Evolutionary conservation across 208 protist genomes (phyloP).

Genomic region (Porcisia deanei): DNA sequence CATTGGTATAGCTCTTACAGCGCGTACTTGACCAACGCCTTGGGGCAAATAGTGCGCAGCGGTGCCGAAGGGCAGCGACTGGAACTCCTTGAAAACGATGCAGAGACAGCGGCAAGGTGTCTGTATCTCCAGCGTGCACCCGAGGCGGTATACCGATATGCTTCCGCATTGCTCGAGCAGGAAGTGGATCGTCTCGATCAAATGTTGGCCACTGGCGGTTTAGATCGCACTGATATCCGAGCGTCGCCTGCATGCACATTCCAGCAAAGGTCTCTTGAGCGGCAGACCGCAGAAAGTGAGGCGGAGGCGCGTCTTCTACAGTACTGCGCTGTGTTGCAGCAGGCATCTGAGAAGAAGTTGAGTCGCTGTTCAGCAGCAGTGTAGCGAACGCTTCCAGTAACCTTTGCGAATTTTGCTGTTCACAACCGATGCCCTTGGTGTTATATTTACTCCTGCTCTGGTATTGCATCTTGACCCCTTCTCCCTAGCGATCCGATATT

Average conservation of each 20-base stretch:
- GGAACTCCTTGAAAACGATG: constrained; percentile 33
- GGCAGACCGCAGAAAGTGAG: constrained; percentile 22
- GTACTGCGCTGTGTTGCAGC: constrained; percentile 52
- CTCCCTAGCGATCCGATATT: background rate
- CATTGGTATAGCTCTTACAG: constrained; percentile 28
- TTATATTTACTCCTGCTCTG: background rate
- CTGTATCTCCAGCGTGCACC: constrained; percentile 27
- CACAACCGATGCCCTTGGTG: background rate
- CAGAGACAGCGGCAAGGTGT: constrained; percentile 25
- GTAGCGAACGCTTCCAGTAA: background rate
- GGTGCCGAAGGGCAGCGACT: background rate
- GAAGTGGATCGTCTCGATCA: constrained; percentile 44
- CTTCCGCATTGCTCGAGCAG: constrained; percentile 33
- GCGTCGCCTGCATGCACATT: constrained; percentile 27
- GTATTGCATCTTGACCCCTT: background rate
- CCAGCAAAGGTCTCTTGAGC: constrained; percentile 37
- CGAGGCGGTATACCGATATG: constrained; percentile 8
- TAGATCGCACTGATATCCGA: background rate
- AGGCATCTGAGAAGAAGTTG: background rate
- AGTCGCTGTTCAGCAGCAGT: background rate
- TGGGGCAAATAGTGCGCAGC: constrained; percentile 9
- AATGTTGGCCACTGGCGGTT: constrained; percentile 9
- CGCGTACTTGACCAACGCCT: constrained; percentile 6
- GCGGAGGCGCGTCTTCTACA: constrained; percentile 39
- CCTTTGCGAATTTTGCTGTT: background rate